phyloP scores from a whole-genome alignment of 352 stramenopile genomes.

The Phytophthora sojae region DNA sequence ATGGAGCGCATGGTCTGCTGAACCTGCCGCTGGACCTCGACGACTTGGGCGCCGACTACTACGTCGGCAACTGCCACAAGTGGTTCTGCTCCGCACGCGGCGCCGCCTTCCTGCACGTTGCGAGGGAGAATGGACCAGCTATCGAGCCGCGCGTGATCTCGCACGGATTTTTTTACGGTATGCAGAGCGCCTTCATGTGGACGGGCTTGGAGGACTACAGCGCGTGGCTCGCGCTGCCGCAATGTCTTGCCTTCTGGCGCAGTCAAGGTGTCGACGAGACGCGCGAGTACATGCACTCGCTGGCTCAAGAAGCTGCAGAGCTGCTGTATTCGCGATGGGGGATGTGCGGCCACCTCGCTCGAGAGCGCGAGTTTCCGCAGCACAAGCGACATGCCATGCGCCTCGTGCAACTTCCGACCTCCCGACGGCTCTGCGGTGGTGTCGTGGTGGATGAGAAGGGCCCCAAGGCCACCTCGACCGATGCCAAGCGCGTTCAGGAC shows the following conservation, averaged over 20 bases:
- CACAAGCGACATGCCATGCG: constrained; percentile 83
- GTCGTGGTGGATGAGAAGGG: constrained; percentile 19
- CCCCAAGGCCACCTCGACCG: constrained; percentile 67
- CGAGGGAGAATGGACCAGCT: constrained; percentile 17
- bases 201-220: constrained; percentile 94
- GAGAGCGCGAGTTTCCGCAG: constrained; percentile 42
- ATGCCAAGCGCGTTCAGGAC: constrained; percentile 94
- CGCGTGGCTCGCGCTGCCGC: constrained; percentile 84
- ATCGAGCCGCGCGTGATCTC: constrained; percentile 88
- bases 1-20: constrained; percentile 93
- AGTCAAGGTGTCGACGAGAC: constrained; percentile 49
- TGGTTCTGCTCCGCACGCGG: constrained; percentile 93
- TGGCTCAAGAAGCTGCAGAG: constrained; percentile 60
- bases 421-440: constrained; percentile 52
- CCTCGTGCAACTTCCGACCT: constrained; percentile 72
- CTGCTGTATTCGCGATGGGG: constrained; percentile 68
- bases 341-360: constrained; percentile 54
- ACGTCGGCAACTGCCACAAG: constrained; percentile 96
- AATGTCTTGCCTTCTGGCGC: constrained; percentile 89
- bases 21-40: constrained; percentile 82
- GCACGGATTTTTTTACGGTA: constrained; percentile 90
- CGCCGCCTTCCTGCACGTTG: constrained; percentile 89
- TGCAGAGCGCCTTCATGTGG: constrained; percentile 94
- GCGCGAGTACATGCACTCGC: constrained; percentile 71
- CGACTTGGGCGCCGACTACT: constrained; percentile 89